Evolutionary conservation across 306 rosid genomes (phyloP), one percentile per base, ranked within the genome.

Genomic region (Quercus variabilis): DNA sequence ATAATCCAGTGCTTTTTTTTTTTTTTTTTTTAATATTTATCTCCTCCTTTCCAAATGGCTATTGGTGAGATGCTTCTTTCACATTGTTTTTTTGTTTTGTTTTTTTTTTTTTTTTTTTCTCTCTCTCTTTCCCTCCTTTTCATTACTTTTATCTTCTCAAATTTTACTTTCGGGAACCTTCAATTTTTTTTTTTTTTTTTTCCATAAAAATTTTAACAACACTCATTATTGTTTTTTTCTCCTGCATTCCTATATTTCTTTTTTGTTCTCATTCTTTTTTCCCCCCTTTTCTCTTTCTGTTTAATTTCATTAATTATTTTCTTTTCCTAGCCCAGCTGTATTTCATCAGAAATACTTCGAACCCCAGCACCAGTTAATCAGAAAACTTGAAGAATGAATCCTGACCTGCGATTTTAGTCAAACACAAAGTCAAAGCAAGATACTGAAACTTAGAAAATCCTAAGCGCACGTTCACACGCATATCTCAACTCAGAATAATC

Each of bases 371-470:
- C 81, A 68, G 63, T 60, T 79, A 69, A 84, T 80, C 82, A 74
- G 87, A 87, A 85, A 87, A 85, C 88, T 83, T 65, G 83, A 74
- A 74, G 87, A 82, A 69, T 82, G 83, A 81, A 85, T 76, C 79
- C 65, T 76, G 72, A 78, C 89, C 88, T 82, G 90, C 79, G 76
- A 84, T 82, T 79, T 69, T 77, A 78, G 86, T 80, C 82, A 85
- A 83, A 85, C 80, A 83, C 77, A 31, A 79, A 57, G 80, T 83
- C 83, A 83, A 87, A 84, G 85, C 74, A 82, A 62, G 70, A 58
- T 52, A 71, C 69, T 55, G 57, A 62, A 74, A 73, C 81, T 76
- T 31, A n/a, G 83, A 78, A 64, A 78, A 78, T 75, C 73, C 57
- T 63, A 83, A 20, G 57, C 62, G 57, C 43, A 57, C 46, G 60